Evolutionary conservation across 805 yeast genomes (phyloP).

Genomic region (Yamadazyma endophytica): DNA sequence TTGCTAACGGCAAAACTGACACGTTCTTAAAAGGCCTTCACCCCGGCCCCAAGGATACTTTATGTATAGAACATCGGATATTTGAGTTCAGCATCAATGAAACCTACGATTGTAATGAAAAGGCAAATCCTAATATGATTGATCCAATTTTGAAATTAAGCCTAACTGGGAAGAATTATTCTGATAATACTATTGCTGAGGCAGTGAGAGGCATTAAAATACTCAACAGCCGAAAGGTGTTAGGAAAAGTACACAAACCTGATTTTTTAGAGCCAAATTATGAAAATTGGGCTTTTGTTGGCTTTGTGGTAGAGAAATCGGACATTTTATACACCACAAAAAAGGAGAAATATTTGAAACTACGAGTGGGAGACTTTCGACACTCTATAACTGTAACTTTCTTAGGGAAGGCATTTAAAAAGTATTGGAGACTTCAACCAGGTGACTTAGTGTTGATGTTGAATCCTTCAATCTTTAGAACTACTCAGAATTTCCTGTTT

Average conservation of each 20-base stretch:
- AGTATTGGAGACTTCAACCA: conserved; percentile 65
- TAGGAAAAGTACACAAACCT: conserved; percentile 68
- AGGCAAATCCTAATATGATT: conserved; percentile 1
- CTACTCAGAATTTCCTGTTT: conserved; percentile 39
- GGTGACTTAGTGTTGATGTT: conserved; percentile 75
- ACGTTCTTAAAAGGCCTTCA: too few relatives aligned
- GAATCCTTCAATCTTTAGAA: conserved; percentile 58
- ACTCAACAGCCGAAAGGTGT: conserved; percentile 53
- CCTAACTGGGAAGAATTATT: conserved; percentile 39
- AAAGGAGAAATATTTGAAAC: conserved; percentile 50
- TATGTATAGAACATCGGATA: conserved; percentile 18
- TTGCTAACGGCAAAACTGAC: conserved; percentile 4
- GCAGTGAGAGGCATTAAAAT: conserved; percentile 49
- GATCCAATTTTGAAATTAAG: not conserved
- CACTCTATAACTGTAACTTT: conserved; percentile 57
- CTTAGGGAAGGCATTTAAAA: conserved; percentile 63
- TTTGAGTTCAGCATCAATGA: conserved; percentile 20
- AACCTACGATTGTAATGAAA: too few relatives aligned
- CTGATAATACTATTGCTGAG: conserved; percentile 24
- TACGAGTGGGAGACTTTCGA: conserved; percentile 66
- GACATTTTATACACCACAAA: conserved; percentile 43
- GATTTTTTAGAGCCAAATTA: conserved; percentile 63
- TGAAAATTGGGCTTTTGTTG: conserved; percentile 78
- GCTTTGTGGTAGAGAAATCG: conserved; percentile 58
- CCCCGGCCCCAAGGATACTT: conserved; percentile 15